Percentiles rank a stretch among this genome's conserved stretches.
Evolutionary conservation across 2,329 filamentous ascomycete species (phyloP).

Genomic region (Stachybotrys chlorohalonatus): DNA sequence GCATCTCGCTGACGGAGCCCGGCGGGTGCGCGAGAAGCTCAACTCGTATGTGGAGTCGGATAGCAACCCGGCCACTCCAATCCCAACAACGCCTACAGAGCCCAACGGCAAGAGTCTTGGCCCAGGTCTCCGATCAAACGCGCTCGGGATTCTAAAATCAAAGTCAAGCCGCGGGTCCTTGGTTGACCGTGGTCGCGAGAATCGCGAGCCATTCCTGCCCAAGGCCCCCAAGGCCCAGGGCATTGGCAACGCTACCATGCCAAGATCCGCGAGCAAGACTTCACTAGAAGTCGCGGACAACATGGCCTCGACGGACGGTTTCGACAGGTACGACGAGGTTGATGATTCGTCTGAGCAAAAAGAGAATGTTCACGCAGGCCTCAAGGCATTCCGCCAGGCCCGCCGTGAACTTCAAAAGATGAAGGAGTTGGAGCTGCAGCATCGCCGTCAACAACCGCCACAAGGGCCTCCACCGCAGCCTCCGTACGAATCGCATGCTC

Average conservation of each 20-base stretch:
- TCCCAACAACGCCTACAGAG: conserved; percentile 33
- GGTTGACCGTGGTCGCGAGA: conserved; percentile 33
- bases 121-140: conserved; percentile 35
- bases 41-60: conserved; percentile 61
- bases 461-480: conserved; percentile 3
- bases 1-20: conserved; percentile 61
- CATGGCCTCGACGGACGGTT: neutral
- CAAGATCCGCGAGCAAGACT: conserved; percentile 27
- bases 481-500: neutral
- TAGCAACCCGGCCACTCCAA: conserved; percentile 22
- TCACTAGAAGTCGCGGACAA: conserved; percentile 11
- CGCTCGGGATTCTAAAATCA: conserved; percentile 53
- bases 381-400: conserved; percentile 49
- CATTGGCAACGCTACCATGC: conserved; percentile 34
- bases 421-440: conserved; percentile 41
- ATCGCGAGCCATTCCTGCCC: conserved; percentile 28
- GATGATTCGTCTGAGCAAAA: conserved; percentile 25
- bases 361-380: conserved; percentile 37
- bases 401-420: conserved; percentile 46
- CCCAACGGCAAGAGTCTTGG: conserved; percentile 17
- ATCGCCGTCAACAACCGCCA: conserved; percentile 27
- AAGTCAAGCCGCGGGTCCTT: conserved; percentile 63
- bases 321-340: conserved; percentile 8
- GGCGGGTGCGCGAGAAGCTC: conserved; percentile 63
- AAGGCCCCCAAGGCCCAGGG: conserved; percentile 57